Evolutionary conservation across 73 alveolate genomes (phyloP), one percentile per base, ranked within the genome.

Genomic region (Paramecium biaurelia): DNA sequence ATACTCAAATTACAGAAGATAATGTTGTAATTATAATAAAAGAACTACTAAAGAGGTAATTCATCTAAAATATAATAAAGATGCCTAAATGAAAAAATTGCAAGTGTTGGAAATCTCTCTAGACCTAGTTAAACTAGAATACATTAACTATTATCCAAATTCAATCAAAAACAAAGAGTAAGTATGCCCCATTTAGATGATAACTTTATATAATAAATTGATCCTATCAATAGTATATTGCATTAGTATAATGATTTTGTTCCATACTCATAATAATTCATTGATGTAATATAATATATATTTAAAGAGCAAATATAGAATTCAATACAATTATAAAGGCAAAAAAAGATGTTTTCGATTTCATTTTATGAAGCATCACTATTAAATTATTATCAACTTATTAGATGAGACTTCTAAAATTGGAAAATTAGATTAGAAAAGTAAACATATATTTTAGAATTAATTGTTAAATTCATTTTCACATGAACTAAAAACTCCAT

Each of bases 401-500:
- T 21, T 72, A 35, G 86, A 72, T 72, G 58, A 35, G 7, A 72
- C 86, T 1, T 35, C 56, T 12, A 72, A 72, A 18, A 38, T 72
- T n/a, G 86, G 35, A 21, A 32, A 72, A 35, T 20, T 21, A 37
- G 56, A 38, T 15, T 21, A 72, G 18, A 32, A 72, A 35, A 35
- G 58, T 12, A 30, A 79, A 42, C 41, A 37, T 45, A 45, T 23
- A 20, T 79, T 79, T 47, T 45, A 79, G 49, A 38, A 79, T 47
- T 79, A 41, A 41, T 45, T 79, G 2, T 14, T 79, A 20, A 79
- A 79, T 43, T 43, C 76, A 11, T 79, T 79, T 10, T 79, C 90
- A 7, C 90, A 79, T 79, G 90, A 79, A 79, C 11, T 79, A 79
- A 79, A 41, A 45, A 79, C 90, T 4, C 90, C 90, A 18, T 45